These are phyloP conservation scores for Aspergillus quadrilineatus DNA, from an alignment of 2,329 filamentous ascomycete species.

Conservation along the genomic window DNA sequence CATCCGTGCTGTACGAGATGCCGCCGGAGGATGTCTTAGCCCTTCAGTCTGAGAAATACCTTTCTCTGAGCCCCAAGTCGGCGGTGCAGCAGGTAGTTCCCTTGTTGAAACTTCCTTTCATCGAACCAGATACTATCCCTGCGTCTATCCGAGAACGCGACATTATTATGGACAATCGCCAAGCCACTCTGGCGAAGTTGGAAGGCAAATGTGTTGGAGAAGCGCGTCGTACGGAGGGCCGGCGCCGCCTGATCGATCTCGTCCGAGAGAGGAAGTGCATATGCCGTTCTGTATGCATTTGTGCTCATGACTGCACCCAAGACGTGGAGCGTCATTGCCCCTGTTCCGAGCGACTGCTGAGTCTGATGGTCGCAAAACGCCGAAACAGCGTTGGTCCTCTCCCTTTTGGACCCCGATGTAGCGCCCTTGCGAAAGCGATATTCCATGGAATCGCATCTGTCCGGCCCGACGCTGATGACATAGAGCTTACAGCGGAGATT, in stretches of 20 bases:
- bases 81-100: conserved; percentile 18
- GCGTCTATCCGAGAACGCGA: conserved; percentile 26
- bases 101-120: conserved; percentile 26
- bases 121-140: conserved; percentile 19
- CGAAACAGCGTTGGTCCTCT: conserved; percentile 21
- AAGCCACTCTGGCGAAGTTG: conserved; percentile 34
- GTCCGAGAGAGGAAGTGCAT: conserved; percentile 37
- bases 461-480: conserved; percentile 20
- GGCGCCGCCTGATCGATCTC: conserved; percentile 26
- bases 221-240: conserved; percentile 28
- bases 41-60: conserved; percentile 39
- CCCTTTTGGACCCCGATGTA: conserved; percentile 23
- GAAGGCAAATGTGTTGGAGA: conserved; percentile 38
- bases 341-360: conserved; percentile 37
- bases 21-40: conserved; percentile 31
- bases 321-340: conserved; percentile 33
- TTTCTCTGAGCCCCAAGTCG: conserved; percentile 24
- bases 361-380: conserved; percentile 28
- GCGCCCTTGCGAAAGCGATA: conserved; percentile 29
- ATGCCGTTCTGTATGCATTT: conserved; percentile 34
- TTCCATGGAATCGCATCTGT: conserved; percentile 33
- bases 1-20: conserved; percentile 31
- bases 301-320: conserved; percentile 34
- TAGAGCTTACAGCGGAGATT: conserved; percentile 26
- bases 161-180: conserved; percentile 31